These are phyloP conservation scores for Ziziphus jujuba DNA, from an alignment of 306 rosid species.

Conservation along the genomic window DNA sequence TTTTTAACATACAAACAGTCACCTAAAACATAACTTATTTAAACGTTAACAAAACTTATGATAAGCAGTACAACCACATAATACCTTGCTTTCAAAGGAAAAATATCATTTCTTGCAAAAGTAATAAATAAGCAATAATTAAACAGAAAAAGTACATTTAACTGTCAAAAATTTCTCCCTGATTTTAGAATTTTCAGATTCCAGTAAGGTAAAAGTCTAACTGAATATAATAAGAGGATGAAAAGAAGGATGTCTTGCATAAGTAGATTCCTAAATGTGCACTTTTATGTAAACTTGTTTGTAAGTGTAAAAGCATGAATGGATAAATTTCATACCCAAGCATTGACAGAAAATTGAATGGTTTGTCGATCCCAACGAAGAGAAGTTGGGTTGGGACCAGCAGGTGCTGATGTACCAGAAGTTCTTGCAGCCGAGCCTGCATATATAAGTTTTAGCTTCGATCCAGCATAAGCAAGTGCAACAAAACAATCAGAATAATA, in stretches of 20 bases:
- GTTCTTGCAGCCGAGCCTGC: slow-evolving; percentile 67
- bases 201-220: not conserved
- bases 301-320: slow-evolving; percentile 9
- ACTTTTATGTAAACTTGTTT: not conserved
- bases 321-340: slow-evolving; percentile 67
- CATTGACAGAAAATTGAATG: slow-evolving; percentile 83
- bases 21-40: not conserved
- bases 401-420: slow-evolving; percentile 58
- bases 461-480: slow-evolving; percentile 21
- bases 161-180: not conserved
- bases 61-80: not conserved
- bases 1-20: not conserved
- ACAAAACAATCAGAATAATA: slow-evolving; percentile 7
- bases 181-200: not conserved
- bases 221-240: not conserved
- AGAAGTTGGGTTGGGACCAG: slow-evolving; percentile 54
- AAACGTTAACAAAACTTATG: too few relatives aligned
- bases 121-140: not conserved
- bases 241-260: not conserved
- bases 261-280: not conserved
- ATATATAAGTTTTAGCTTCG: slow-evolving; percentile 17
- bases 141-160: not conserved
- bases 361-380: slow-evolving; percentile 90
- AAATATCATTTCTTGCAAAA: not conserved
- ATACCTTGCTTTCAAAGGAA: slow-evolving; percentile 1